Evolutionary conservation across 2,329 filamentous ascomycete species (phyloP).

Genomic region (Amphichorda felina): DNA sequence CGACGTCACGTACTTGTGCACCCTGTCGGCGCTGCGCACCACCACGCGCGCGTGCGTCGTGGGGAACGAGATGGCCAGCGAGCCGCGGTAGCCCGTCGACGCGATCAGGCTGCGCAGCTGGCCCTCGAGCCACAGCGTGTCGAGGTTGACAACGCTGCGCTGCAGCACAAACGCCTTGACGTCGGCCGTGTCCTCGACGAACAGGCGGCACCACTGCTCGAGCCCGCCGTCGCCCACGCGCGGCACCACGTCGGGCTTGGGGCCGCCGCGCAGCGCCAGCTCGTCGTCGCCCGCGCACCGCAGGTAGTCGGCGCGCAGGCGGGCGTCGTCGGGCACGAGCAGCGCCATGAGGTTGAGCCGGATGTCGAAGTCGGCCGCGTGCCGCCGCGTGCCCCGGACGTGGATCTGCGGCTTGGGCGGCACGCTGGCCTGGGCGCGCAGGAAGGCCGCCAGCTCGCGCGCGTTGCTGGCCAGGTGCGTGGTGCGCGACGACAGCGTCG

Average conservation of each 20-base stretch:
- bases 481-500: no score
- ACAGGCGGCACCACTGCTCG: conserved; percentile 36
- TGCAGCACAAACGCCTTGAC: conserved; percentile 39
- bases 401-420: conserved; percentile 43
- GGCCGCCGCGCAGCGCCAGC: conserved; percentile 34
- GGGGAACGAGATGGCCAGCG: conserved; percentile 35
- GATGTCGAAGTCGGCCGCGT: conserved; percentile 36
- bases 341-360: conserved; percentile 42
- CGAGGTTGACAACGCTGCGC: conserved; percentile 40
- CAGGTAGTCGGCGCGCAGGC: conserved; percentile 37
- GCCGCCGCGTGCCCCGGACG: conserved; percentile 32
- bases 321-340: conserved; percentile 33
- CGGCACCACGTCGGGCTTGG: conserved; percentile 27
- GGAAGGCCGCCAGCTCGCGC: conserved; percentile 29
- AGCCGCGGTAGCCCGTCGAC: conserved; percentile 35
- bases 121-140: conserved; percentile 41
- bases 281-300: conserved; percentile 37
- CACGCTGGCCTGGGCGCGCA: conserved; percentile 35
- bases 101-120: conserved; percentile 39
- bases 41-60: conserved; percentile 35
- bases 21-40: conserved; percentile 37
- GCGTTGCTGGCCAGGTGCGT: conserved; percentile 32
- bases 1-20: conserved; percentile 41
- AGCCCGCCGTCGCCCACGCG: conserved; percentile 29
- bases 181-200: conserved; percentile 28